Evolutionary conservation across 1,284 basidiomycete genomes (phyloP).

Genomic region (Neonothopanus nambi): DNA sequence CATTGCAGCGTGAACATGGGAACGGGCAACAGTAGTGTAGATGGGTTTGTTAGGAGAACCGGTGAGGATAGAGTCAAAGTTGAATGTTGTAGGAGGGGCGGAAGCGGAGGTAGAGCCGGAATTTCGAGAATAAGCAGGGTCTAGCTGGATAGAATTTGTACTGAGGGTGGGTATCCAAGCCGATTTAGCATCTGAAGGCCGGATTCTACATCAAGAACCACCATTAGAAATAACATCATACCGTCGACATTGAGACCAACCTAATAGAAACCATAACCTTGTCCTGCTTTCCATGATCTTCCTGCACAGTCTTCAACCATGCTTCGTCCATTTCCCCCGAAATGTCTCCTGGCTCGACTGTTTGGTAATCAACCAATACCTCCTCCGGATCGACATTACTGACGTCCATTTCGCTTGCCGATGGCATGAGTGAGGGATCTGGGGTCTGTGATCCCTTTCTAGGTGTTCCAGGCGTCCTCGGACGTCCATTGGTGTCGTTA

Average conservation of each 20-base stretch:
- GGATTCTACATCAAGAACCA: constrained; percentile 50
- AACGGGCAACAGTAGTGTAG: constrained; percentile 82
- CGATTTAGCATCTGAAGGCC: constrained; percentile 51
- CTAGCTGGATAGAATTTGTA: constrained; percentile 55
- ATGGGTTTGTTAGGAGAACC: constrained; percentile 84
- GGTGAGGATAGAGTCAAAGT: constrained; percentile 79
- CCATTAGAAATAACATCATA: background rate
- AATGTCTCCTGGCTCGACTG: constrained; percentile 65
- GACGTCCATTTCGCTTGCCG: constrained; percentile 71
- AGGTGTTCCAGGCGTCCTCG: constrained; percentile 57
- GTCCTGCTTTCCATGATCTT: constrained; percentile 66
- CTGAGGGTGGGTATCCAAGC: constrained; percentile 55
- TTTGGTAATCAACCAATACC: constrained; percentile 71
- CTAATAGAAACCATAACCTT: constrained; percentile 88
- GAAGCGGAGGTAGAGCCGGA: constrained; percentile 20
- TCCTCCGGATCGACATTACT: constrained; percentile 75
- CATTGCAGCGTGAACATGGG: constrained; percentile 91
- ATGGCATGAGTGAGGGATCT: constrained; percentile 44
- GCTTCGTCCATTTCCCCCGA: constrained; percentile 65
- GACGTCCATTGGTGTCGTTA: constrained; percentile 37
- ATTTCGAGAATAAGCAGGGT: constrained; percentile 54
- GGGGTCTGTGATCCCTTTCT: constrained; percentile 39
- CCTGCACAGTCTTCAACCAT: constrained; percentile 37
- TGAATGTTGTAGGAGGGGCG: constrained; percentile 38
- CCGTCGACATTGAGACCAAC: constrained; percentile 37